Conservation (phyloP, 352 stramenopile genomes). For the Aphanomyces euteiches region DNA sequence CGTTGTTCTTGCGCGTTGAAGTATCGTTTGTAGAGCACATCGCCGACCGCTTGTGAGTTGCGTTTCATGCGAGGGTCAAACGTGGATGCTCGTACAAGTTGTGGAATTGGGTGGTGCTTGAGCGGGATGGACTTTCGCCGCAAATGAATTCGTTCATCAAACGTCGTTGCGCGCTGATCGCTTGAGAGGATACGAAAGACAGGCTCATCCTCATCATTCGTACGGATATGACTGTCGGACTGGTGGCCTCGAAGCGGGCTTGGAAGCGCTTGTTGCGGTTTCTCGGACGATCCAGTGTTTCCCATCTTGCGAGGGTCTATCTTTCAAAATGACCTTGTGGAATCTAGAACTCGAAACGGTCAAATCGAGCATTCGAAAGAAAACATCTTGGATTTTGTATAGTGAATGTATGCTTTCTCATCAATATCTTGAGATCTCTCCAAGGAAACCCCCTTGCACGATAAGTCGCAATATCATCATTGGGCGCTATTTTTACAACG, state of each 20-base stretch:
- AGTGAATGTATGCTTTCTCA: too few relatives aligned
- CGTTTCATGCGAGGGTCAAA: slow-evolving; percentile 68
- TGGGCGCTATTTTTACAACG: too few relatives aligned
- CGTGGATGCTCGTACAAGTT: slow-evolving; percentile 66
- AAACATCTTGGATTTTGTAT: too few relatives aligned
- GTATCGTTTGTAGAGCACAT: slow-evolving; percentile 75
- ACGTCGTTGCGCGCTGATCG: slow-evolving; percentile 72
- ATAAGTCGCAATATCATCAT: too few relatives aligned
- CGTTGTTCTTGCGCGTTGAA: slow-evolving; percentile 78
- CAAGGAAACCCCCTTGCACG: too few relatives aligned
- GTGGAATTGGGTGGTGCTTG: slow-evolving; percentile 17
- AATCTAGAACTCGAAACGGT: slow-evolving; percentile 17
- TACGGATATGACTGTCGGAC: too few relatives aligned
- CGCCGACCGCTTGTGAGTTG: slow-evolving; percentile 60
- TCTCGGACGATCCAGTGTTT: neutral
- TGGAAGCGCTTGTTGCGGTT: neutral
- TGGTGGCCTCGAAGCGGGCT: too few relatives aligned
- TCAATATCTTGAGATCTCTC: too few relatives aligned
- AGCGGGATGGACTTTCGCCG: slow-evolving; percentile 30
- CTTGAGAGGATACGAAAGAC: slow-evolving; percentile 61
- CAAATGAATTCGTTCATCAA: slow-evolving; percentile 76
- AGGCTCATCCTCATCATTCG: neutral
- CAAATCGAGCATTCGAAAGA: neutral
- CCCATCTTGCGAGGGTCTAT: neutral
- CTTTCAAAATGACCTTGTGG: neutral